Base-by-base conservation (phyloP, 495 filamentous ascomycete genomes). In the Entonaema liquescens region DNA sequence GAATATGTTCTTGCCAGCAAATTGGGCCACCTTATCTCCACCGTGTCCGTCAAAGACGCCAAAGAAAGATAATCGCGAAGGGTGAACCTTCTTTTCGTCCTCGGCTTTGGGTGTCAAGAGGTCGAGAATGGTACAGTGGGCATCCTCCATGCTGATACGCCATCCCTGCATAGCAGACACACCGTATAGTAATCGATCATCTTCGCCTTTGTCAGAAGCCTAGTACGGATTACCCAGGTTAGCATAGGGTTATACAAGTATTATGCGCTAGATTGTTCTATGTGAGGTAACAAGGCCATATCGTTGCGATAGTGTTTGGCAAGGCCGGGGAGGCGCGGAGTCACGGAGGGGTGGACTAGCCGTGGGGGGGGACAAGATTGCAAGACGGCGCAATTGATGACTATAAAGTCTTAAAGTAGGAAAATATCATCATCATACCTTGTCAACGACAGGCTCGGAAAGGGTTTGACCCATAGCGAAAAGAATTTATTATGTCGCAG, bases 151-250 rank as follows among this genome's bases (percentile, higher is more conserved):
- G 81, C 92, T 96, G 80, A 98, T 98, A 81, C 95, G 91, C 95
- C 95, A 99, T 84, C 95, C 95, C 82, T 99, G 95, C 95, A 99
- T 99, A 80, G 93, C 92, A 71, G 96, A 98, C 67, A 99, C 88
- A 73, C 96, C 95, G 79, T 91, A 99, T 70, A 94, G 79, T 76
- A 97, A 88, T 78, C 92, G 90, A 70, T 97, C 94, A 92, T 98
- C 94, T 82, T 91, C 91, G 79, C 95, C 95, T 74, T 90, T 89
- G 77, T 89, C 89, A 65, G 95, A 98, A 79, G 88, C 83, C 95
- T 99, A 82, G 50, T 40, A 63, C 59, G 70, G 62, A 73, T 53
- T 26, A 35, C 12, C 12, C 19, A 1, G 11, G 70, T 68, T 33
- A 73, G 70, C 7, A 40, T 1, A 33, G 23, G 55, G 44, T 59